These are phyloP conservation scores for Corrigiola litoralis DNA, from an alignment of 179 eudicot species.

Conservation along the genomic window DNA sequence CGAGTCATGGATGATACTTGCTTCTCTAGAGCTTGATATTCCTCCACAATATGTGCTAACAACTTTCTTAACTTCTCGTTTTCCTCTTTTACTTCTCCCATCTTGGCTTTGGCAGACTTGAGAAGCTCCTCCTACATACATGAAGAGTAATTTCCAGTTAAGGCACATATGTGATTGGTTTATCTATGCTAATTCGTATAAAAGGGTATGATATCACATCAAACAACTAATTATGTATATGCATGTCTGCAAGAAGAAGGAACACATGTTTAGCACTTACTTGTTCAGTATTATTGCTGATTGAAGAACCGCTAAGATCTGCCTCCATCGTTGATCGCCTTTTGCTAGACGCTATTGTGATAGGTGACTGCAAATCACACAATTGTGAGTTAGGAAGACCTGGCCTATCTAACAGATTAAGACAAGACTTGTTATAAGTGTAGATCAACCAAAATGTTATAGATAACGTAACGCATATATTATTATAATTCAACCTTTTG, in stretches of 20 bases:
- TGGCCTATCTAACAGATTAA: conserved; percentile 8
- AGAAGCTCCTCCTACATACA: conserved; percentile 28
- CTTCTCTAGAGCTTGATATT: conserved; percentile 30
- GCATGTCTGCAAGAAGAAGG: not conserved
- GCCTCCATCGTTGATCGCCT: conserved; percentile 17
- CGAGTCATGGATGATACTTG: conserved; percentile 19
- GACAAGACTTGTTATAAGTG: not conserved
- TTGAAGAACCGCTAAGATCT: conserved; percentile 24
- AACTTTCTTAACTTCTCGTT: conserved; percentile 29
- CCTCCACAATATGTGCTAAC: conserved; percentile 18
- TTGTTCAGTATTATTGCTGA: conserved; percentile 17
- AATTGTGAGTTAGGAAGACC: conserved; percentile 20
- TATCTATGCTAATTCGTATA: too few species aligned
- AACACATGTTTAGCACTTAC: conserved; percentile 15
- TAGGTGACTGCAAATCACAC: conserved; percentile 4
- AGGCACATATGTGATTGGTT: too few species aligned
- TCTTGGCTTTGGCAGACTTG: conserved; percentile 32
- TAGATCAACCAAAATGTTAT: conserved; percentile 3
- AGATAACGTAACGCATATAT: not conserved
- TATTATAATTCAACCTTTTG: conserved; percentile 11
- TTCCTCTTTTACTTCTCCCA: conserved; percentile 36
- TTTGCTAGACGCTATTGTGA: not conserved
- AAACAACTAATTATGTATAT: not conserved
- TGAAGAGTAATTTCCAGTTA: too few species aligned
- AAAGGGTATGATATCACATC: too few species aligned